Percentiles rank a stretch among this genome's conserved stretches.
These are phyloP conservation scores for Ophiognomonia clavigignenti-juglandacearum DNA, from an alignment of 2,329 filamentous ascomycete genomes.

Conservation along the genomic window DNA sequence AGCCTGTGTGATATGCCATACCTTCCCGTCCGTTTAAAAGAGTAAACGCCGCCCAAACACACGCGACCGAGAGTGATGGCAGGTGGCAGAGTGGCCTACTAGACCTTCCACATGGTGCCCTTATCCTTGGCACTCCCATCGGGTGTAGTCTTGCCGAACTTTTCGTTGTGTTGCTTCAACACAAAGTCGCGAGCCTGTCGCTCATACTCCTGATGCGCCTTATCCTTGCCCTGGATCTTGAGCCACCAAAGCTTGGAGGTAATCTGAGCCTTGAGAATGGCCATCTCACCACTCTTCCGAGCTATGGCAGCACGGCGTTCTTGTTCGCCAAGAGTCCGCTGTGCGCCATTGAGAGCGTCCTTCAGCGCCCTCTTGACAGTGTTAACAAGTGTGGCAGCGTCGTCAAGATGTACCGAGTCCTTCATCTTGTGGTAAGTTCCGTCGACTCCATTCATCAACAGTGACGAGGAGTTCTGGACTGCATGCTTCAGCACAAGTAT, in stretches of 20 bases:
- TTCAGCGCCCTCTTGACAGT: too few species aligned
- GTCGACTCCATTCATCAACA: too few species aligned
- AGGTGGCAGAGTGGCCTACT: conserved; percentile 3
- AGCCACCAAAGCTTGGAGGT: conserved; percentile 54
- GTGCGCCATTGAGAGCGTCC: too few species aligned
- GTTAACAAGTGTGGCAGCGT: conserved; percentile 21
- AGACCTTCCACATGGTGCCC: conserved; percentile 9
- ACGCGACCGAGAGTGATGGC: background rate
- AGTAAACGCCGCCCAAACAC: background rate
- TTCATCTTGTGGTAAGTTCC: conserved; percentile 22
- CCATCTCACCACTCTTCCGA: conserved; percentile 36
- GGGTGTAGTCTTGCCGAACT: conserved; percentile 21
- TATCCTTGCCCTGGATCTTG: conserved; percentile 43
- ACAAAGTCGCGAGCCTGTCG: conserved; percentile 41
- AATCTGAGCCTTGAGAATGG: conserved; percentile 49
- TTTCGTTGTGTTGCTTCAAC: conserved; percentile 29
- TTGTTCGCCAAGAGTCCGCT: conserved; percentile 27
- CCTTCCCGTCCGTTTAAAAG: background rate
- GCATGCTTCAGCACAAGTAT: conserved; percentile 22
- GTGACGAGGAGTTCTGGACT: conserved; percentile 18
- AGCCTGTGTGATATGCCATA: conserved; percentile 3
- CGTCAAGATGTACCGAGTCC: conserved; percentile 19
- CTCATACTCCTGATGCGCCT: conserved; percentile 40
- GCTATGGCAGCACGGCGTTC: conserved; percentile 26
- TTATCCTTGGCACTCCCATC: background rate